Evolutionary conservation across 345 rosid species (phyloP).

Genomic region (Eucalyptus viminalis): DNA sequence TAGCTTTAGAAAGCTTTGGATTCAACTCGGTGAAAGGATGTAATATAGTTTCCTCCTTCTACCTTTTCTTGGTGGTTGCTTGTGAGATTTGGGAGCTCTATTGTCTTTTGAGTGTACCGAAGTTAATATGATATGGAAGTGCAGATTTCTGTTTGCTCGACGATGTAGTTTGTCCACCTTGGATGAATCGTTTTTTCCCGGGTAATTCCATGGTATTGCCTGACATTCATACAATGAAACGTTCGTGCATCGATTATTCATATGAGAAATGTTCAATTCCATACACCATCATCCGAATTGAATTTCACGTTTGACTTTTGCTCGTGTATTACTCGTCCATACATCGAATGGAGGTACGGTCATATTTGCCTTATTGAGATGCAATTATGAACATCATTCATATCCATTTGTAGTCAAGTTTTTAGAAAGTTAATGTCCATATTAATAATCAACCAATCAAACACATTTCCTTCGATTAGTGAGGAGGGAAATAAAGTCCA

Average conservation of each 20-base stretch:
- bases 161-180: background rate
- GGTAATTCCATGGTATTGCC: background rate
- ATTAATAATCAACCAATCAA: background rate
- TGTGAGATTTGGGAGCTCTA: background rate
- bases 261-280: background rate
- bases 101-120: background rate
- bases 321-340: background rate
- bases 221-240: background rate
- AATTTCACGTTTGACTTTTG: background rate
- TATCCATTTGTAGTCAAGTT: too few species aligned
- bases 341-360: too few species aligned
- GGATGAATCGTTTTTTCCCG: too few species aligned
- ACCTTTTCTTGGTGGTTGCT: background rate
- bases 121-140: background rate
- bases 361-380: too few species aligned
- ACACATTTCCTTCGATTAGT: background rate
- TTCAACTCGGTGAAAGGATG: background rate
- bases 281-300: background rate
- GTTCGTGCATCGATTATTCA: background rate
- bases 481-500: background rate
- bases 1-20: background rate
- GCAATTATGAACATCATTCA: too few species aligned
- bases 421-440: background rate
- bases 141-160: background rate
- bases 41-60: background rate